Conservation (phyloP, 805 yeast species). For the Suhomyces xylopsoci region DNA sequence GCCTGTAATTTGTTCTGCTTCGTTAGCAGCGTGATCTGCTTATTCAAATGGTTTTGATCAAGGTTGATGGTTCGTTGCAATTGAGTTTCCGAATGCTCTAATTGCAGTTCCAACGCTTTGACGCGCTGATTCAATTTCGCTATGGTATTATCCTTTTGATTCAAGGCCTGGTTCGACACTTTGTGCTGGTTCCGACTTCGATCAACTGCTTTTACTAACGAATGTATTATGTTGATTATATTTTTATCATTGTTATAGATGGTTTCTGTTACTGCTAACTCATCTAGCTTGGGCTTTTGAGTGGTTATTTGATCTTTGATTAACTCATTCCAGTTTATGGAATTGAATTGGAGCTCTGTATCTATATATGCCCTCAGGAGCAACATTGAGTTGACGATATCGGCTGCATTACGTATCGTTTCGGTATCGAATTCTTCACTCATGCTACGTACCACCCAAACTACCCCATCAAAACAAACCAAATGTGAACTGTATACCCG, state of each 20-base stretch:
- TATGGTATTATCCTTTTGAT: constrained; percentile 29
- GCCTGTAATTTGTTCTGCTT: constrained; percentile 23
- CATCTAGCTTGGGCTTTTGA: constrained; percentile 8
- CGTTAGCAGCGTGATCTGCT: constrained; percentile 15
- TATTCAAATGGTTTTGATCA: constrained; percentile 16
- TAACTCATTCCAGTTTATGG: constrained; percentile 34
- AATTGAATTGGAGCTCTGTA: constrained; percentile 28
- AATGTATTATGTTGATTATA: constrained; percentile 35
- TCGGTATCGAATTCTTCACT: constrained; percentile 24
- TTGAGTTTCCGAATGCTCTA: constrained; percentile 16
- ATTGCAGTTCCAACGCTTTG: constrained; percentile 18
- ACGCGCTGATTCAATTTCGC: constrained; percentile 20
- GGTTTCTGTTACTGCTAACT: constrained; percentile 24
- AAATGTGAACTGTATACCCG: not conserved
- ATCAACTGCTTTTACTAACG: constrained; percentile 26
- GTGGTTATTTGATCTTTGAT: constrained; percentile 22
- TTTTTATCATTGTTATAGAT: constrained; percentile 33
- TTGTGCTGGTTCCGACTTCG: constrained; percentile 31
- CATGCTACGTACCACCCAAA: not conserved
- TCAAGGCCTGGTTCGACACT: constrained; percentile 25
- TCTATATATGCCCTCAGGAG: constrained; percentile 34
- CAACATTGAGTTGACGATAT: constrained; percentile 33
- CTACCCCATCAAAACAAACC: not conserved
- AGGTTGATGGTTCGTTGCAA: constrained; percentile 13
- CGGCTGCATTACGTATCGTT: constrained; percentile 35